Percentiles rank a stretch among this genome's conserved stretches.
phyloP scores from a whole-genome alignment of 2,329 filamentous ascomycete species.

The Fusarium nisikadoi region DNA sequence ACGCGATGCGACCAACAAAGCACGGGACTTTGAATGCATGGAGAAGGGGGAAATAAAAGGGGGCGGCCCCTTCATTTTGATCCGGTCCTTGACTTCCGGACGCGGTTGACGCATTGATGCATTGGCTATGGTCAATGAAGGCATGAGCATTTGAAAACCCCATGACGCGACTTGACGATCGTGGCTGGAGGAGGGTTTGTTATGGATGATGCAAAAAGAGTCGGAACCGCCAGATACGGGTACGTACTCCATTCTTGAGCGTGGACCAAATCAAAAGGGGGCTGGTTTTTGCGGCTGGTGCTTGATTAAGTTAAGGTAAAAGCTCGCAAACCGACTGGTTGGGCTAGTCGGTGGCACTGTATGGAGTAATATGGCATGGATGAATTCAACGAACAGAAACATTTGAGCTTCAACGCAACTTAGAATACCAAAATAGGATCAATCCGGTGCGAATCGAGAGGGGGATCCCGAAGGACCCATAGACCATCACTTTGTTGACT shows the following conservation, averaged over 20 bases:
- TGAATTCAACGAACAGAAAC: constrained; percentile 35
- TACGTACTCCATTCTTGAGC: constrained; percentile 10
- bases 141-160: constrained; percentile 7
- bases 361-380: constrained; percentile 36
- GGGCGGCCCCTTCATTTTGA: constrained; percentile 29
- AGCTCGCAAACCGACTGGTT: constrained; percentile 21
- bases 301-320: constrained; percentile 15
- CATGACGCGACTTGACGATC: constrained; percentile 22
- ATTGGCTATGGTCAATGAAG: constrained; percentile 23
- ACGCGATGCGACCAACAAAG: constrained; percentile 26
- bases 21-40: constrained; percentile 17
- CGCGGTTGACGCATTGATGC: constrained; percentile 34
- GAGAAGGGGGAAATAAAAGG: constrained; percentile 33
- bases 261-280: constrained; percentile 36
- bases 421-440: constrained; percentile 35
- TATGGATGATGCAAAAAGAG: constrained; percentile 6
- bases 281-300: constrained; percentile 37
- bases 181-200: constrained; percentile 15
- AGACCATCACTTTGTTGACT: constrained; percentile 14
- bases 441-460: constrained; percentile 24
- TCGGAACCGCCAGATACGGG: constrained; percentile 12
- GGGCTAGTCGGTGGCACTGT: constrained; percentile 36
- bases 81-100: constrained; percentile 27
- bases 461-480: constrained; percentile 2
- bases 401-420: constrained; percentile 36